phyloP scores from a whole-genome alignment of 371 early-diverging fungal genomes.

The Mucor velutinosus region DNA sequence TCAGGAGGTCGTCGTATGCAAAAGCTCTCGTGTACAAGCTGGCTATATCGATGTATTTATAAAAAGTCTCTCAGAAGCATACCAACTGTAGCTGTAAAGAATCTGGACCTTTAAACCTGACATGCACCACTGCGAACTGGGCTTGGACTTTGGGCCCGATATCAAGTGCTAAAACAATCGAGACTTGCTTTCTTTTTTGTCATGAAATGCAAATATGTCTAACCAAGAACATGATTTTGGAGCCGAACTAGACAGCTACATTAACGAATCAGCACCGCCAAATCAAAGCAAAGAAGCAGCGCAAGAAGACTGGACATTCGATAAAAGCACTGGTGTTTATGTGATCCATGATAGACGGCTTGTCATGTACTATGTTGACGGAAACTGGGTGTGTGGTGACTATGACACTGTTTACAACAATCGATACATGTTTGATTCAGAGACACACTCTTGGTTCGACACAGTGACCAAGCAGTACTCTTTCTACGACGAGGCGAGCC shows the following conservation, averaged over 20 bases:
- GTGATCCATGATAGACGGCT: conserved; percentile 15
- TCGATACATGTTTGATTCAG: conserved; percentile 33
- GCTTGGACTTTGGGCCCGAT: too few relatives aligned
- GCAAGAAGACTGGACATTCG: conserved; percentile 13
- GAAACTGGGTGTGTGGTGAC: conserved; percentile 23
- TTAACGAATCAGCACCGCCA: neutral
- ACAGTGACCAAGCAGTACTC: conserved; percentile 29
- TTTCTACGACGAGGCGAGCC: conserved; percentile 25
- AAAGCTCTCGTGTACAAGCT: too few relatives aligned
- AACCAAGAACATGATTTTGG: conserved; percentile 12
- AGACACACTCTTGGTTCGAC: conserved; percentile 39
- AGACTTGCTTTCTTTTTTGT: conserved; percentile 1
- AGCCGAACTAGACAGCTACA: conserved; percentile 12
- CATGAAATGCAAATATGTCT: conserved; percentile 7
- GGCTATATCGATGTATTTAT: too few relatives aligned
- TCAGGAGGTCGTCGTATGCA: too few relatives aligned
- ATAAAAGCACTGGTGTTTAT: conserved; percentile 13
- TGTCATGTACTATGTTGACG: conserved; percentile 21
- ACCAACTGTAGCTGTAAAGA: too few relatives aligned
- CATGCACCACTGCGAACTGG: too few relatives aligned
- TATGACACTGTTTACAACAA: conserved; percentile 19
- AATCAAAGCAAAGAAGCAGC: neutral
- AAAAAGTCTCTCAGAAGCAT: too few relatives aligned
- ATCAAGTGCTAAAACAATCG: neutral
- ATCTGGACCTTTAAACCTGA: too few relatives aligned